A percentile compares a stretch with the other conserved stretches of the same genome.
Conservation (phyloP, 768 basidiomycete species). For the Mycena polygramma region DNA sequence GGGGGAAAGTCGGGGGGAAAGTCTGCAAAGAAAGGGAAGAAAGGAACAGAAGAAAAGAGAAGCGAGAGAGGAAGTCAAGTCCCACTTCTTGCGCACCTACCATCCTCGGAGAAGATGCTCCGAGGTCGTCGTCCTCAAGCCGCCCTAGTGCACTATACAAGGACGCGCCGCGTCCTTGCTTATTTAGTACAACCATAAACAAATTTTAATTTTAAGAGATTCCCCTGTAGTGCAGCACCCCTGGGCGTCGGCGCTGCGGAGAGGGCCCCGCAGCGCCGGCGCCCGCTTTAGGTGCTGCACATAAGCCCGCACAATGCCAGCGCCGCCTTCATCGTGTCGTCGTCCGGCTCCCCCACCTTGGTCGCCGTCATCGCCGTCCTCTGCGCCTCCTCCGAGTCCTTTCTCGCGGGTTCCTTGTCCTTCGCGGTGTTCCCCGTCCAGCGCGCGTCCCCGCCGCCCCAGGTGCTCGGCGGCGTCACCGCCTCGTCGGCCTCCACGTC, state of each 20-base stretch:
- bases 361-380: background rate
- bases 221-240: constrained; percentile 14
- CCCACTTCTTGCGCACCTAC: background rate
- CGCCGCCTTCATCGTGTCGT: constrained; percentile 80
- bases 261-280: background rate
- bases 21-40: background rate
- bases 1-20: too few relatives aligned
- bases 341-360: constrained; percentile 55
- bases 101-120: background rate
- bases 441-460: constrained; percentile 55
- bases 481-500: constrained; percentile 77
- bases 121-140: background rate
- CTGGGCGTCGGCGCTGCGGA: too few relatives aligned
- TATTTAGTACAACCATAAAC: constrained; percentile 14
- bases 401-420: background rate
- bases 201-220: constrained; percentile 27
- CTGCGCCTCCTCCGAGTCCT: background rate
- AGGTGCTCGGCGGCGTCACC: constrained; percentile 71
- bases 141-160: background rate
- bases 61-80: background rate
- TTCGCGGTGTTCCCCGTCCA: constrained; percentile 45
- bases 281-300: constrained; percentile 18
- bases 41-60: background rate
- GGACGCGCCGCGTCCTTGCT: constrained; percentile 4
- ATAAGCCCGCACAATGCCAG: constrained; percentile 72